Evolutionary conservation across 495 filamentous ascomycete genomes (phyloP).

Genomic region (Paragyromitra xinjiangensis): DNA sequence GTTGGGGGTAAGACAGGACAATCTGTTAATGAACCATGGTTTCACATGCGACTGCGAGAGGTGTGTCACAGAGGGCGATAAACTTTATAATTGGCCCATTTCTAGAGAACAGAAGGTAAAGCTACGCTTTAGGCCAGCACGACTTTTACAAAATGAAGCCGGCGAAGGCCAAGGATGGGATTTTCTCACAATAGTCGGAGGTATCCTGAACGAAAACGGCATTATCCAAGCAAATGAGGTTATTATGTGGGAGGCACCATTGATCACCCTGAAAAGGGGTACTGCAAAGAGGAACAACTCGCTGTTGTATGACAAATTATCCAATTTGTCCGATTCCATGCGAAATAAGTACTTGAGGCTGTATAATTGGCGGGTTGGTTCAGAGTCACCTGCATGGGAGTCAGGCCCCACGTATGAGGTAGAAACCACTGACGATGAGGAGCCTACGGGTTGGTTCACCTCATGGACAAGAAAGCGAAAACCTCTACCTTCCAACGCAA

Average conservation of each 20-base stretch:
- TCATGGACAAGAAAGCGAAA: conserved; percentile 3
- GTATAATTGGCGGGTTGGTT: conserved; percentile 21
- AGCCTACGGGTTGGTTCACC: neutral
- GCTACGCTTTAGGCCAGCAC: conserved; percentile 5
- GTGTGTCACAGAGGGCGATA: conserved; percentile 13
- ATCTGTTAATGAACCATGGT: conserved; percentile 14
- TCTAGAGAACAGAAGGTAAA: neutral
- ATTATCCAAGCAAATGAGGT: conserved; percentile 2
- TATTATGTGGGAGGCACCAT: conserved; percentile 16
- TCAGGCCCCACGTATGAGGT: conserved; percentile 16
- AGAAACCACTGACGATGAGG: conserved; percentile 10
- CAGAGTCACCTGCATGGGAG: conserved; percentile 1
- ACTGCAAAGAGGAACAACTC: neutral
- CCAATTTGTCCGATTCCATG: neutral
- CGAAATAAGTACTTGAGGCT: conserved; percentile 28
- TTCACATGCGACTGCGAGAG: conserved; percentile 8
- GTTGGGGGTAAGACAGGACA: conserved; percentile 11
- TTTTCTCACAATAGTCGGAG: conserved; percentile 6
- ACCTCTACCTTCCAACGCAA: conserved; percentile 7
- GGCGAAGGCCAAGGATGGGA: conserved; percentile 11
- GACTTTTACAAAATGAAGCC: conserved; percentile 1
- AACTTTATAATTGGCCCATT: conserved; percentile 10
- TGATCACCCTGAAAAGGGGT: conserved; percentile 4
- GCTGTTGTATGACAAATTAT: neutral
- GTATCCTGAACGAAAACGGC: neutral